Conservation (phyloP, 2,329 filamentous ascomycete species). For the Arthroderma uncinatum region DNA sequence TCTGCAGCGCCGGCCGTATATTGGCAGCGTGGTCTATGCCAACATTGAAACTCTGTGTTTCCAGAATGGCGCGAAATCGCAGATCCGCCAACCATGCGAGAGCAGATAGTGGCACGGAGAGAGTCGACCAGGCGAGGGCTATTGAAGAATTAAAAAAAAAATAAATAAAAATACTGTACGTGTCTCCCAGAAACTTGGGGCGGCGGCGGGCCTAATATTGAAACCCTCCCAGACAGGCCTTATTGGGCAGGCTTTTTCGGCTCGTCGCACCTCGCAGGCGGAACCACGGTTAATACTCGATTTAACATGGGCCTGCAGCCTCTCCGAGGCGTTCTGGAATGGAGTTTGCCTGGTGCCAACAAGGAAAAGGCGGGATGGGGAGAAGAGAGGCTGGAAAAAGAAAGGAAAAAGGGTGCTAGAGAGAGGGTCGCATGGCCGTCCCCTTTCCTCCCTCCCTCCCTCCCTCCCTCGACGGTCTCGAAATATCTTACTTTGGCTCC, state of each 20-base stretch:
- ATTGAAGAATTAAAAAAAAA: too few relatives aligned
- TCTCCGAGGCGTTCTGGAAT: background rate
- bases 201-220: background rate
- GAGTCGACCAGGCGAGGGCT: background rate
- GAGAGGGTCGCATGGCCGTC: background rate
- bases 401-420: background rate
- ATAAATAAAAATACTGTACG: too few relatives aligned
- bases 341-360: background rate
- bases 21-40: constrained; percentile 3
- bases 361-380: background rate
- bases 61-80: constrained; percentile 3
- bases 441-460: background rate
- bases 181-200: background rate
- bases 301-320: background rate
- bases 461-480: background rate
- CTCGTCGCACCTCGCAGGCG: background rate
- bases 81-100: constrained; percentile 5
- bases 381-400: background rate
- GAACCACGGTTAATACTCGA: background rate
- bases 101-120: background rate
- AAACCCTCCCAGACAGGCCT: background rate
- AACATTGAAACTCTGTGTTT: constrained; percentile 1
- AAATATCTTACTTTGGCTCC: background rate
- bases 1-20: background rate
- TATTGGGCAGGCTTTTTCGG: background rate